phyloP scores from a whole-genome alignment of 208 protist genomes.

The Zelonia costaricensis region DNA sequence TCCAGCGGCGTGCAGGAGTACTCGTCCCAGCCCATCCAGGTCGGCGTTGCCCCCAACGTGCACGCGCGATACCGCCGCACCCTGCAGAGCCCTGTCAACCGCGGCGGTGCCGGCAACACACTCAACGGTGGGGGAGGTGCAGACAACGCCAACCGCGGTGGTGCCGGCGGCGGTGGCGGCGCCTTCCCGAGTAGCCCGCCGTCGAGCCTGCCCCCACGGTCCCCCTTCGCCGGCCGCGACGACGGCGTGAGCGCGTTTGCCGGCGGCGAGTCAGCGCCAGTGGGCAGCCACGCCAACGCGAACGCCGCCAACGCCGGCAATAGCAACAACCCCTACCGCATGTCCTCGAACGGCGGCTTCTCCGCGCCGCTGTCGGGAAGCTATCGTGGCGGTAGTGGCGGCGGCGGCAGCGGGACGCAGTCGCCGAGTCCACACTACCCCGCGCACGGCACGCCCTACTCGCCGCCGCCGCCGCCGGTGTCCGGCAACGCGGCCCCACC shows the following conservation, averaged over 20 bases:
- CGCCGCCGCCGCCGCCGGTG: neutral
- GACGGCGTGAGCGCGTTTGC: slow-evolving; percentile 15
- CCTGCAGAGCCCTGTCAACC: slow-evolving; percentile 27
- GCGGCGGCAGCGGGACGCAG: slow-evolving; percentile 17
- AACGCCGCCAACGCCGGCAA: too few species aligned
- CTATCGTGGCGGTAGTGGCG: slow-evolving; percentile 4
- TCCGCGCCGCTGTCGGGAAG: slow-evolving; percentile 21
- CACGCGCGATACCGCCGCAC: slow-evolving; percentile 27
- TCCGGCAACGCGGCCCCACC: neutral
- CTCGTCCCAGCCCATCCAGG: slow-evolving; percentile 41
- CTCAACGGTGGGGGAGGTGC: too few species aligned
- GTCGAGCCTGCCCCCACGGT: slow-evolving; percentile 28
- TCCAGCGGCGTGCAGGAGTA: slow-evolving; percentile 17
- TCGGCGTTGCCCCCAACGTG: slow-evolving; percentile 28
- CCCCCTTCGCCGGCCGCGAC: slow-evolving; percentile 18
- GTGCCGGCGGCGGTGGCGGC: slow-evolving; percentile 16
- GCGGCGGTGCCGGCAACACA: slow-evolving; percentile 12
- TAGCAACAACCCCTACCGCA: slow-evolving; percentile 37
- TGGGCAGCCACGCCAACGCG: slow-evolving; percentile 4
- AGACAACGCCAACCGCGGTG: too few species aligned
- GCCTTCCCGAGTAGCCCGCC: slow-evolving; percentile 24
- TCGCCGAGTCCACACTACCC: slow-evolving; percentile 5
- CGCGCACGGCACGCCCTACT: neutral
- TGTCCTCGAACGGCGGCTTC: slow-evolving; percentile 7
- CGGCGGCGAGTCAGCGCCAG: slow-evolving; percentile 14